Base-by-base conservation (phyloP, 2,329 filamentous ascomycete species). In the Aspergillus fijiensis region DNA sequence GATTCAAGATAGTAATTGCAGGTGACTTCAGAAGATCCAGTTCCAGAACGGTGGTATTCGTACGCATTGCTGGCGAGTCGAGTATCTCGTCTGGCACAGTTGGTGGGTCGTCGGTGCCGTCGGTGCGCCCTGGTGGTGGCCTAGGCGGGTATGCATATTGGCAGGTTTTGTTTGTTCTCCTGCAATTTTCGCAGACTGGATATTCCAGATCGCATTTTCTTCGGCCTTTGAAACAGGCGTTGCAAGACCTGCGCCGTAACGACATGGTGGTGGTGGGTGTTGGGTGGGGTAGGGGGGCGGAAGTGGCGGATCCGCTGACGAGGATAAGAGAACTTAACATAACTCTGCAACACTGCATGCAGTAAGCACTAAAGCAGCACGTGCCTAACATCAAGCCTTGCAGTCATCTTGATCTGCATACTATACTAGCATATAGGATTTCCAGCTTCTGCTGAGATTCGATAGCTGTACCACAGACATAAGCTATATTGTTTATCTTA, bases 241-340 rank as follows among this genome's bases (percentile, higher is more conserved):
- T 39, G 25, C 57, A 58, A 7, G 57, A 54, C 16, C 53, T 58
- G 19, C 57, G 57, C 39, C 57, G 50, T 4, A 58, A 29, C 21
- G 57, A 58, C 57, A 58, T 49, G 39, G n/a, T 45, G 14, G n/a
- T 7, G 39, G 16, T 35, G 16, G 33, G 14, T 35, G 12, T 5
- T 35, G 14, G 11, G 31, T 42, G 5, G 35, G 35, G 35, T n/a
- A 12, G 39, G 7, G 5, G 6, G 39, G 4, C 39, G 39, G 39
- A 45, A 45, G 39, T 45, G 39, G 16, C 39, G 39, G 39, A 45
- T 45, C 39, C 9, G 39, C 4, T 12, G 33, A 35, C 33, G 33
- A 35, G 9, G 12, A 12, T 35, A 12, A 35, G 11, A 35, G 11
- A 9, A 29, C 7, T 5, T 21, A 21, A 29, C 7, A 23, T 21